Base-by-base conservation (phyloP, 1,284 basidiomycete genomes). In the Cystobasidium slooffiae region DNA sequence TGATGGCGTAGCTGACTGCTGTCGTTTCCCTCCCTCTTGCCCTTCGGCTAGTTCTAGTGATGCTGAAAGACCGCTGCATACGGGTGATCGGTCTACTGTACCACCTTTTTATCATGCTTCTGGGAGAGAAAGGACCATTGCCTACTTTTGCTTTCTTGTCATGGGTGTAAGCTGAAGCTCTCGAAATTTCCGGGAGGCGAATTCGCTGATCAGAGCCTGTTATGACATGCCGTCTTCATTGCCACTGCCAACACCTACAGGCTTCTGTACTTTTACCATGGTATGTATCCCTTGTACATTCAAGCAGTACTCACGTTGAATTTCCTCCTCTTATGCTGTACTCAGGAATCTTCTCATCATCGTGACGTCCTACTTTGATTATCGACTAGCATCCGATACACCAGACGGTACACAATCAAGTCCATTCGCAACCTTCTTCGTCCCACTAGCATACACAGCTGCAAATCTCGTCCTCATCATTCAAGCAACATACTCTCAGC, bases 371-470 rank as follows among this genome's bases (percentile, higher is more conserved):
- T 80, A 79, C 76, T 79, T 78, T 58, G 59, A 46, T 4, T 75
- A 76, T 9, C 74, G 77, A 6, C 52, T 75, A 52, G 24, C 64
- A 1, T 12, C 47, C 14, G 47, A 66, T 41, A 24, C 52, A 52
- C 8, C 64, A 52, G 49, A 43, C 6, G 53, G 59, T 24, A 75
- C 68, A 8, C 77, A 75, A 16, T 56, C 77, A 61, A 49, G 62
- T 22, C 74, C 75, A 24, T 78, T 75, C 52, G 74, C 74, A 37
- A 68, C 75, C 1, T 63, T 41, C 46, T 79, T 77, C 74, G 68
- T 79, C 22, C 72, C 79, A 20, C 51, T 80, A 18, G 76, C 77
- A 9, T 80, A 78, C 69, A 80, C 77, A 12, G 66, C 75, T 0
- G 74, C 70, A 64, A 80, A 79, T 66, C 49, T 79, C 20, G 10